phyloP scores from a whole-genome alignment of 208 protist species.

The Leishmania tropica region DNA sequence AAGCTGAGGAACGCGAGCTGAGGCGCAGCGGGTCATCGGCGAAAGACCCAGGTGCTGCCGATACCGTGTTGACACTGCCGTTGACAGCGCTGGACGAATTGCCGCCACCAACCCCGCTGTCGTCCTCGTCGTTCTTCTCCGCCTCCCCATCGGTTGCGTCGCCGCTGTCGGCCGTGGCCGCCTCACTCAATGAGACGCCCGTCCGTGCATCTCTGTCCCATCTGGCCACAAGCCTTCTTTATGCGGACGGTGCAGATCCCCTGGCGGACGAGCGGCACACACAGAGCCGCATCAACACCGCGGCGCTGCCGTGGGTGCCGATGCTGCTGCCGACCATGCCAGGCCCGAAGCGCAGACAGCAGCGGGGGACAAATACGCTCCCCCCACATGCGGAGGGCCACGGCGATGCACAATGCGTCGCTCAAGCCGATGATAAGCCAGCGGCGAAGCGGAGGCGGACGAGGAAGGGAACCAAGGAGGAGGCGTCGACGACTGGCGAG shows the following conservation, averaged over 20 bases:
- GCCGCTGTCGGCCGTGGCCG: neutral
- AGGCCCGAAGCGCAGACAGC: neutral
- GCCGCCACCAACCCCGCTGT: neutral
- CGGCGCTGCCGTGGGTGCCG: conserved; percentile 17
- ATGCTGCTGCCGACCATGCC: conserved; percentile 4
- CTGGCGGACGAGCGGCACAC: neutral
- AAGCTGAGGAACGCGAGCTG: neutral
- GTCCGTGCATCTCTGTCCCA: conserved; percentile 4
- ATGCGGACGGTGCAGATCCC: neutral
- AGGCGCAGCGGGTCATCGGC: neutral
- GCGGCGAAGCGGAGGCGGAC: neutral
- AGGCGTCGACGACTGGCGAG: neutral
- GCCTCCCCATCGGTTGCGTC: neutral
- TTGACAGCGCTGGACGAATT: neutral
- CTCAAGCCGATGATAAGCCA: neutral
- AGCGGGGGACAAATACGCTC: neutral
- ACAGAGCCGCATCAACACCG: neutral
- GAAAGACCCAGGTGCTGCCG: neutral
- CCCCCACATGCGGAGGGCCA: neutral
- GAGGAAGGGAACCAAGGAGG: conserved; percentile 5
- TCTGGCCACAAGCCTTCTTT: conserved; percentile 7
- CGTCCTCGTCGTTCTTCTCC: conserved; percentile 5
- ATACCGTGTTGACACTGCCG: neutral
- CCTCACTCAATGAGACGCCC: neutral
- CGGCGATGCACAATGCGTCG: neutral